A percentile compares a stretch with the other conserved stretches of the same genome.
These are phyloP conservation scores for Exophiala lecanii-corni DNA, from an alignment of 2,329 filamentous ascomycete species.

Conservation along the genomic window DNA sequence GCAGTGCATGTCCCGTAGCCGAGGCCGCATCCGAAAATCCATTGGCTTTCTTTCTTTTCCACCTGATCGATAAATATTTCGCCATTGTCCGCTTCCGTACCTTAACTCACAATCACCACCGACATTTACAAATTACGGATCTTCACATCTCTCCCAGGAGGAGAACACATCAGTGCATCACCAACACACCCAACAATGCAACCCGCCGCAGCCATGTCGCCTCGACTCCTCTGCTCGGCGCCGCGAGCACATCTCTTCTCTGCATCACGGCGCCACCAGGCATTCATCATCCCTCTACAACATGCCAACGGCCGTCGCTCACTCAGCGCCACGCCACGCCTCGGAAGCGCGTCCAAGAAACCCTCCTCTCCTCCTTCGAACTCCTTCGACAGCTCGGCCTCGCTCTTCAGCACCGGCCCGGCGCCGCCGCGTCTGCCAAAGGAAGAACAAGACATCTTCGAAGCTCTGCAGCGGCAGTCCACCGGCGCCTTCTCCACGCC, in stretches of 20 bases:
- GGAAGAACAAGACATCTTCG: conserved; percentile 85
- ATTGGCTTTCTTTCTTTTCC: too few relatives aligned
- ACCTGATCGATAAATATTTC: too few relatives aligned
- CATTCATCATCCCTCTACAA: conserved; percentile 22
- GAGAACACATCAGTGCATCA: too few relatives aligned
- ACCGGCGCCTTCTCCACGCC: conserved; percentile 73
- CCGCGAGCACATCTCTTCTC: conserved; percentile 17
- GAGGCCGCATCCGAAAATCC: too few relatives aligned
- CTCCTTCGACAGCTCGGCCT: not conserved
- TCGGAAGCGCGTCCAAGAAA: not conserved
- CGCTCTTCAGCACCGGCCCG: conserved; percentile 40
- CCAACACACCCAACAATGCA: too few relatives aligned
- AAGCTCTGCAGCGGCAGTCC: conserved; percentile 72
- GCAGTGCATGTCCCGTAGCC: too few relatives aligned
- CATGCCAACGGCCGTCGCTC: not conserved
- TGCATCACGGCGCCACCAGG: conserved; percentile 13
- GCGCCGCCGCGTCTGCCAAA: conserved; percentile 81
- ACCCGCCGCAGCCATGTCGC: too few relatives aligned
- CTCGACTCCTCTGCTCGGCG: conserved; percentile 7
- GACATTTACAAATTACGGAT: too few relatives aligned
- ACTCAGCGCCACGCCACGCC: not conserved
- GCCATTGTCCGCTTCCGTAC: too few relatives aligned
- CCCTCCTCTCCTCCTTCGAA: not conserved
- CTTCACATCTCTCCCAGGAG: too few relatives aligned
- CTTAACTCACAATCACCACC: too few relatives aligned